These are phyloP conservation scores for Physcomitrium patens DNA, from an alignment of 225 moss, liverwort and hornwort genomes.

Conservation along the genomic window DNA sequence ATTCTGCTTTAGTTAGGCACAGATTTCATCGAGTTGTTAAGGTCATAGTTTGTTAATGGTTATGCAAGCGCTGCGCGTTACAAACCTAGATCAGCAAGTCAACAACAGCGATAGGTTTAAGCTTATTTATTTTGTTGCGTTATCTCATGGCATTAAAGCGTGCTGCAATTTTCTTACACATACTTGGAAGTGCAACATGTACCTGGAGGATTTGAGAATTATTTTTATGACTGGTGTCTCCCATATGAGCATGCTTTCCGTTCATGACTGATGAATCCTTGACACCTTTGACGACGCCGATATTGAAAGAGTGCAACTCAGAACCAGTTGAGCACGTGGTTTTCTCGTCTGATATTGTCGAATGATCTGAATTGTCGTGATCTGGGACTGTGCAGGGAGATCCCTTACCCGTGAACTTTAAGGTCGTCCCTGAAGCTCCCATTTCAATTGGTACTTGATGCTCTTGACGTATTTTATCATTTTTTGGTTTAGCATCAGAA, in stretches of 20 bases:
- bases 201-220: conserved; percentile 22
- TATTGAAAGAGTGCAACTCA: neutral
- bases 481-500: neutral
- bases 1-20: conserved; percentile 15
- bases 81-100: neutral
- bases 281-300: neutral
- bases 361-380: conserved; percentile 25
- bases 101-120: neutral
- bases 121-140: neutral
- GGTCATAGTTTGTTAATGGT: neutral
- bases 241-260: neutral
- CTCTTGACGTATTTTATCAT: conserved; percentile 6
- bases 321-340: conserved; percentile 9
- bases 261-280: conserved; percentile 15
- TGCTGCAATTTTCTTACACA: neutral
- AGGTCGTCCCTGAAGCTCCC: neutral
- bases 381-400: conserved; percentile 1
- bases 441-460: neutral
- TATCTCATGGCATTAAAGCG: neutral
- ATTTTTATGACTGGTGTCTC: neutral
- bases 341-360: conserved; percentile 20
- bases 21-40: neutral
- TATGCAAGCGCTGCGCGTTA: neutral
- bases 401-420: neutral
- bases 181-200: neutral